phyloP scores from a whole-genome alignment of 495 filamentous ascomycete species.

The Delitschia confertaspora region DNA sequence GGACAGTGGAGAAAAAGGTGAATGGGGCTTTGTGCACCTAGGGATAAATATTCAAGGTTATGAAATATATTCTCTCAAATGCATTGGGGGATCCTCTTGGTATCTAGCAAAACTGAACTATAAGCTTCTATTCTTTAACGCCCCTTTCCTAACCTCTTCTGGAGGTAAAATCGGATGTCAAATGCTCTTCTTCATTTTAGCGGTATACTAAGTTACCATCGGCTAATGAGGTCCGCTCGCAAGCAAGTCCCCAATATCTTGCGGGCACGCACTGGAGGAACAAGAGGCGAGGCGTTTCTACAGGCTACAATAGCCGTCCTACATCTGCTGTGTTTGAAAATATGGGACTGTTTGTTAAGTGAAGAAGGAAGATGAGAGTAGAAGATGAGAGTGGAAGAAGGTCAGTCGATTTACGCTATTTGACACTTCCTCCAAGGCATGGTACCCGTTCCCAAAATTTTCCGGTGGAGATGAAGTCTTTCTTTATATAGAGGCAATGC shows the following conservation, averaged over 20 bases:
- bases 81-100: too few relatives aligned
- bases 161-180: constrained; percentile 13
- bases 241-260: constrained; percentile 14
- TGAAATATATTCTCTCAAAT: too few relatives aligned
- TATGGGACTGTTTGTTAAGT: constrained; percentile 40
- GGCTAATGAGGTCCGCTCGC: constrained; percentile 15
- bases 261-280: constrained; percentile 11
- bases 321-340: constrained; percentile 33
- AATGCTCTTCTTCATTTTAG: constrained; percentile 11
- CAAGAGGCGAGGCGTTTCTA: constrained; percentile 11
- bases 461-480: constrained; percentile 39
- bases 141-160: too few relatives aligned
- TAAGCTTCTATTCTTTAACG: too few relatives aligned
- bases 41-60: too few relatives aligned
- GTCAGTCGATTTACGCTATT: constrained; percentile 40
- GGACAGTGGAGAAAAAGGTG: too few relatives aligned
- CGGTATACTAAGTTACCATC: constrained; percentile 11
- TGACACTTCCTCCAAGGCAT: constrained; percentile 29
- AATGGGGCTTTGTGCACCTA: too few relatives aligned
- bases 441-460: constrained; percentile 43
- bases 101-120: too few relatives aligned
- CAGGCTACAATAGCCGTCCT: constrained; percentile 19
- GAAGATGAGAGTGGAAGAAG: constrained; percentile 40
- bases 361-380: constrained; percentile 35
- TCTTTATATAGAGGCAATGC: constrained; percentile 43